Conservation (phyloP, 345 rosid genomes). For the Litchi chinensis region DNA sequence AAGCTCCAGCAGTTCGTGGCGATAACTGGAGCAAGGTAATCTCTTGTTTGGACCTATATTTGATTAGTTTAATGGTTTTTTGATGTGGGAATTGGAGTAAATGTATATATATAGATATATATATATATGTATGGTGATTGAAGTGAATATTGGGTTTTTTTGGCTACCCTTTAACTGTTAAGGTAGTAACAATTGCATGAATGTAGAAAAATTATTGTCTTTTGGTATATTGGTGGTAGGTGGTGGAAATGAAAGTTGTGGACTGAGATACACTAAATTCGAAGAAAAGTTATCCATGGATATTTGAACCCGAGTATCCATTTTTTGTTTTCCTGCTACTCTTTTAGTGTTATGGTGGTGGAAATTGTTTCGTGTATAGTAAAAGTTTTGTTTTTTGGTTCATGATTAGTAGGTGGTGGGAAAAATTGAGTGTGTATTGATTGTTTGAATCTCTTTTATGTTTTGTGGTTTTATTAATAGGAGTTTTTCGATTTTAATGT, state of each 20-base stretch:
- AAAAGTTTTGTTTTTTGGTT: neutral
- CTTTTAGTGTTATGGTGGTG: neutral
- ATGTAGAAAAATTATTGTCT: neutral
- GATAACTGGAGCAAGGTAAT: slow-evolving; percentile 87
- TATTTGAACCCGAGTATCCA: too few species aligned
- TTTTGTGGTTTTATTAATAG: slow-evolving; percentile 5
- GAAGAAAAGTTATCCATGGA: neutral
- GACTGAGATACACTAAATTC: neutral
- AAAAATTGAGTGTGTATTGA: neutral
- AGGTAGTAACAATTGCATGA: neutral
- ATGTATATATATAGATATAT: too few species aligned
- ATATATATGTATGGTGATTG: neutral
- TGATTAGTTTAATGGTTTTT: neutral
- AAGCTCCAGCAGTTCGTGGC: slow-evolving; percentile 87
- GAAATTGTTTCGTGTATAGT: neutral
- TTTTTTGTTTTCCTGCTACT: neutral
- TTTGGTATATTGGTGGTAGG: neutral
- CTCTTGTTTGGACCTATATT: neutral
- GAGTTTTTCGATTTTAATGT: slow-evolving; percentile 27
- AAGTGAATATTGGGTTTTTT: slow-evolving; percentile 7
- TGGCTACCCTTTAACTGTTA: neutral
- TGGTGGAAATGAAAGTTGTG: neutral
- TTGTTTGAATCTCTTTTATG: neutral
- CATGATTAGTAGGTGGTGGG: neutral
- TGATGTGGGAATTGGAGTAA: neutral